Conservation (phyloP, 1,284 basidiomycete genomes). For the Quambalaria eucalypti region DNA sequence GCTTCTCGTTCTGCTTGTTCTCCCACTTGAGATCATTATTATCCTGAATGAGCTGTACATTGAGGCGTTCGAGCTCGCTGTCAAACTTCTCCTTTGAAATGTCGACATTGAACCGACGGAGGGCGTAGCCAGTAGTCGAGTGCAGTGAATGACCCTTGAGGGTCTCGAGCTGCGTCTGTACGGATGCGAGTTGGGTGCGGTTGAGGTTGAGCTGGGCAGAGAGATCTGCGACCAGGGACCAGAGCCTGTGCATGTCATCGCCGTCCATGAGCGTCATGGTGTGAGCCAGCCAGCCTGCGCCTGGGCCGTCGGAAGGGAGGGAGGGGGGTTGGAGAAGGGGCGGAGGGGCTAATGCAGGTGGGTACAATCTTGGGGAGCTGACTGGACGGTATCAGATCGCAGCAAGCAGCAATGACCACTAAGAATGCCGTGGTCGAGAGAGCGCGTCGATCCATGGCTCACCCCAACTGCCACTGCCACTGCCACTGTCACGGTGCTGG, state of each 20-base stretch:
- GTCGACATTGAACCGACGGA: conserved; percentile 87
- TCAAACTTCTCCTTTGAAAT: conserved; percentile 87
- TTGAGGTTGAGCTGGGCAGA: conserved; percentile 68
- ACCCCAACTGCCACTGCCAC: too few relatives aligned
- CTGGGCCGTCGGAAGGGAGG: too few relatives aligned
- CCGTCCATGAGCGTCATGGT: conserved; percentile 25
- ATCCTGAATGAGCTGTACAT: conserved; percentile 82
- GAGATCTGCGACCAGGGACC: conserved; percentile 42
- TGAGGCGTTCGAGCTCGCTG: conserved; percentile 79
- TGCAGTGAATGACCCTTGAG: conserved; percentile 73
- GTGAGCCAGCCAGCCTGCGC: too few relatives aligned
- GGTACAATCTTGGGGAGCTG: not conserved
- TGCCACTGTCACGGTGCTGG: too few relatives aligned
- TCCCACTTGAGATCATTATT: conserved; percentile 85
- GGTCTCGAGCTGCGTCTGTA: conserved; percentile 65
- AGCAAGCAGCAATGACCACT: not conserved
- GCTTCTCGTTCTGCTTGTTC: conserved; percentile 77
- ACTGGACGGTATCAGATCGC: not conserved
- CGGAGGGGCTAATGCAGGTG: not conserved
- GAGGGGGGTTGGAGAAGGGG: too few relatives aligned
- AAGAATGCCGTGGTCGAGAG: too few relatives aligned
- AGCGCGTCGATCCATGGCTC: too few relatives aligned
- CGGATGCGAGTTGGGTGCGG: conserved; percentile 63
- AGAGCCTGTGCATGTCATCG: conserved; percentile 36
- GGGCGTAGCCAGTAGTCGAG: conserved; percentile 65